Evolutionary conservation across 805 yeast genomes (phyloP).

Genomic region (Yarrowia porcina): DNA sequence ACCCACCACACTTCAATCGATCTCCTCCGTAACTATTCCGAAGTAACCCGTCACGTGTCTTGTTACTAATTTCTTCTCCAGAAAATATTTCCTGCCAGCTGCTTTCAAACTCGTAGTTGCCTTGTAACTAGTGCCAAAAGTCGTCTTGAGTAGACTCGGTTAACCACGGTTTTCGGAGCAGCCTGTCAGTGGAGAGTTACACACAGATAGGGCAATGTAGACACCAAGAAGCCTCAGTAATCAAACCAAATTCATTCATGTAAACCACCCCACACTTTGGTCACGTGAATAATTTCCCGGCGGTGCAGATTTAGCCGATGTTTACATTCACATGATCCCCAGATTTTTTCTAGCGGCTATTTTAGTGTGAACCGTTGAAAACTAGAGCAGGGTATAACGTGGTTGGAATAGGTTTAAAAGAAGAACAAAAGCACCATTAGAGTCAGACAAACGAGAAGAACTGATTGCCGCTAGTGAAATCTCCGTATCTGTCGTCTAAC

Average conservation of each 20-base stretch:
- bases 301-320: neutral
- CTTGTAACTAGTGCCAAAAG: no score
- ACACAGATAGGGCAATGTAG: no score
- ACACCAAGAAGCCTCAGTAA: neutral
- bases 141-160: neutral
- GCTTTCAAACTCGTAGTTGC: neutral
- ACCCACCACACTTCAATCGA: no score
- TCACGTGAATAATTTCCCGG: neutral
- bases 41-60: no score
- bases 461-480: neutral
- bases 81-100: neutral
- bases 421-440: neutral
- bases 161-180: slow-evolving; percentile 13
- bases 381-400: no score
- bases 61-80: no score
- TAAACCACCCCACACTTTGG: no score
- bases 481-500: neutral
- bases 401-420: neutral
- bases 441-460: neutral
- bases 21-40: no score
- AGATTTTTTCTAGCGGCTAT: neutral
- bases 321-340: slow-evolving; percentile 13
- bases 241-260: neutral
- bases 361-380: slow-evolving; percentile 6
- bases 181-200: no score